These are phyloP conservation scores for Strobilomyces confusus DNA, from an alignment of 768 basidiomycete species.

Conservation along the genomic window DNA sequence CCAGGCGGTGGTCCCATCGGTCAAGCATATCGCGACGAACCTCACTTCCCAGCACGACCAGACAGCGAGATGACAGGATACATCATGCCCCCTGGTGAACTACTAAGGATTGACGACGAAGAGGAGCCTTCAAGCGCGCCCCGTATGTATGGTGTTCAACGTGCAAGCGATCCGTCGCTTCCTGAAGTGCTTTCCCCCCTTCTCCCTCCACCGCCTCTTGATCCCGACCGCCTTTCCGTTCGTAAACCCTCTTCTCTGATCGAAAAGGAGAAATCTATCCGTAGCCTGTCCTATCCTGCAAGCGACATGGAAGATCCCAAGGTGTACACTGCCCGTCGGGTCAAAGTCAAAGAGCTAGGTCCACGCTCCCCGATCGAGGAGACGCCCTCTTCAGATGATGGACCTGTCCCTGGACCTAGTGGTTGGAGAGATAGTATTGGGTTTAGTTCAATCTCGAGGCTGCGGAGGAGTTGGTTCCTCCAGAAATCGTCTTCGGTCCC, in stretches of 20 bases:
- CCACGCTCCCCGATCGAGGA: constrained; percentile 25
- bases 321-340: constrained; percentile 36
- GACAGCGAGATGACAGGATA: constrained; percentile 32
- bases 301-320: constrained; percentile 32
- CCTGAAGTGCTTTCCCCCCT: constrained; percentile 33
- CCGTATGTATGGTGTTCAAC: constrained; percentile 26
- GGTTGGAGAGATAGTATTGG: constrained; percentile 39
- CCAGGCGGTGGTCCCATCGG: constrained; percentile 32
- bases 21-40: constrained; percentile 28
- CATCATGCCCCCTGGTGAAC: constrained; percentile 36
- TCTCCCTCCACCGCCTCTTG: constrained; percentile 37
- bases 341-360: constrained; percentile 34
- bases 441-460: constrained; percentile 43
- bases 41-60: constrained; percentile 21
- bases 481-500: constrained; percentile 36
- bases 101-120: constrained; percentile 35
- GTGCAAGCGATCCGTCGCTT: constrained; percentile 20
- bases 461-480: constrained; percentile 63
- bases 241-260: constrained; percentile 23
- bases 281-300: constrained; percentile 29
- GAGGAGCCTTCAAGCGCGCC: constrained; percentile 24
- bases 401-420: constrained; percentile 27
- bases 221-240: constrained; percentile 28
- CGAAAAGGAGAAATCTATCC: constrained; percentile 34
- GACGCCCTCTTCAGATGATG: constrained; percentile 4